These are phyloP conservation scores for Stagonosporopsis rhizophila DNA, from an alignment of 2,329 filamentous ascomycete genomes.

Conservation along the genomic window DNA sequence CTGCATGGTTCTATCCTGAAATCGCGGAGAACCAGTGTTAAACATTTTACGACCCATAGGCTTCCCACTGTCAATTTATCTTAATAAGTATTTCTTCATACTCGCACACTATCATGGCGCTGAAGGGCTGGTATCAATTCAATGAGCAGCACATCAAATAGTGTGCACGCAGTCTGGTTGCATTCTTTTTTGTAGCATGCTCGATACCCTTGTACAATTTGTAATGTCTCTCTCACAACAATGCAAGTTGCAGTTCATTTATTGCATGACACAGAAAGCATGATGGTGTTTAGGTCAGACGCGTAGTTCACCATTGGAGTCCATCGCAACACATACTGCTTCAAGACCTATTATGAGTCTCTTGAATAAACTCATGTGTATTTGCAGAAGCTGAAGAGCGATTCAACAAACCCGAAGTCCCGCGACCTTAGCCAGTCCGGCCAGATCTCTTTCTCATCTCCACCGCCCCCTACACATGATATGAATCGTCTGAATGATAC, in stretches of 20 bases:
- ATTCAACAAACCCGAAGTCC: background rate
- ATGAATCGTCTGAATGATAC: background rate
- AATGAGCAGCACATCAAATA: background rate
- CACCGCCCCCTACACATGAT: background rate
- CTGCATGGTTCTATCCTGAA: conserved; percentile 61
- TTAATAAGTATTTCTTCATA: background rate
- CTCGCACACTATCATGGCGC: background rate
- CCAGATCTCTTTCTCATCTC: background rate
- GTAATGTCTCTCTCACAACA: conserved; percentile 6
- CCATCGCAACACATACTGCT: background rate
- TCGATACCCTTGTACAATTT: conserved; percentile 8
- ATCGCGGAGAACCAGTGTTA: conserved; percentile 16
- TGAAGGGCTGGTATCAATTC: background rate
- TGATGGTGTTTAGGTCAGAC: background rate
- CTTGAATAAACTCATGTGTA: too few relatives aligned
- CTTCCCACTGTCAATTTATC: background rate
- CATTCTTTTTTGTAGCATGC: background rate
- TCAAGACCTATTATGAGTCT: too few relatives aligned
- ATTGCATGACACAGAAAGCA: background rate
- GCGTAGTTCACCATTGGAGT: too few relatives aligned
- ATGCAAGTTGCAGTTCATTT: background rate
- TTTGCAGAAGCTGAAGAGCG: too few relatives aligned
- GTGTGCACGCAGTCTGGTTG: background rate
- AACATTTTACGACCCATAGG: background rate
- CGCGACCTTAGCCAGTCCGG: background rate